Evolutionary conservation across 192 early-diverging fungal species (phyloP).

Genomic region (Coemansia brasiliensis): DNA sequence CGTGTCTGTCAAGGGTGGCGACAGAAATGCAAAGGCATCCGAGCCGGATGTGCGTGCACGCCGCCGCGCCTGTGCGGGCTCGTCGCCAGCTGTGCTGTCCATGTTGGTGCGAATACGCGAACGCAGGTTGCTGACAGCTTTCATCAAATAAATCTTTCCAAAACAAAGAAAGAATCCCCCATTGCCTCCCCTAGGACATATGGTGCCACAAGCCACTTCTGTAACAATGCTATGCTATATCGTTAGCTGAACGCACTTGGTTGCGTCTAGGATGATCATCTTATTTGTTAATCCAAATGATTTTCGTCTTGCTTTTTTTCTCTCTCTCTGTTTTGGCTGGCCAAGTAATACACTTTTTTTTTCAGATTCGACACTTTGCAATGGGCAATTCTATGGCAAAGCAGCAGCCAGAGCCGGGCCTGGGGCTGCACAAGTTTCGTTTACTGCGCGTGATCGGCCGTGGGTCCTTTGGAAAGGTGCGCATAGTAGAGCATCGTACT

Average conservation of each 20-base stretch:
- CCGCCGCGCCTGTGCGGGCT: conserved; percentile 16
- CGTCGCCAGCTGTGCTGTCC: not conserved
- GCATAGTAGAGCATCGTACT: conserved; percentile 86
- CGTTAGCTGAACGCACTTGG: no score
- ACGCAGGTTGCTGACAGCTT: conserved; percentile 19
- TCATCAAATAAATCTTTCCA: not conserved
- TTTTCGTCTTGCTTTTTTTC: not conserved
- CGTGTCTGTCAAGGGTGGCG: conserved; percentile 17
- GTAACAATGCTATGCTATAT: no score
- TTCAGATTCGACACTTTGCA: not conserved
- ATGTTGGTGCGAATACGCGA: conserved; percentile 26
- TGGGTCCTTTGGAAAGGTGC: conserved; percentile 96
- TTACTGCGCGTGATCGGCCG: conserved; percentile 88
- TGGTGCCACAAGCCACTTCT: not conserved
- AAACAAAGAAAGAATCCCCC: conserved; percentile 2
- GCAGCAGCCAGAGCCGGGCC: conserved; percentile 35
- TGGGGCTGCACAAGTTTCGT: conserved; percentile 81
- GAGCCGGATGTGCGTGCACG: conserved; percentile 31
- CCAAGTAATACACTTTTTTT: conserved; percentile 4
- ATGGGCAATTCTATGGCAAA: conserved; percentile 51
- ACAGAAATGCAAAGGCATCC: conserved; percentile 23
- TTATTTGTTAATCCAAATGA: not conserved
- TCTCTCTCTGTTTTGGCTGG: conserved; percentile 10
- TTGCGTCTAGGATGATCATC: not conserved
- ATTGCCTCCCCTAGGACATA: not conserved